A percentile compares a stretch with the other conserved stretches of the same genome.
Conservation (phyloP, 2,329 filamentous ascomycete genomes). For the Colletotrichum cordylinicola region DNA sequence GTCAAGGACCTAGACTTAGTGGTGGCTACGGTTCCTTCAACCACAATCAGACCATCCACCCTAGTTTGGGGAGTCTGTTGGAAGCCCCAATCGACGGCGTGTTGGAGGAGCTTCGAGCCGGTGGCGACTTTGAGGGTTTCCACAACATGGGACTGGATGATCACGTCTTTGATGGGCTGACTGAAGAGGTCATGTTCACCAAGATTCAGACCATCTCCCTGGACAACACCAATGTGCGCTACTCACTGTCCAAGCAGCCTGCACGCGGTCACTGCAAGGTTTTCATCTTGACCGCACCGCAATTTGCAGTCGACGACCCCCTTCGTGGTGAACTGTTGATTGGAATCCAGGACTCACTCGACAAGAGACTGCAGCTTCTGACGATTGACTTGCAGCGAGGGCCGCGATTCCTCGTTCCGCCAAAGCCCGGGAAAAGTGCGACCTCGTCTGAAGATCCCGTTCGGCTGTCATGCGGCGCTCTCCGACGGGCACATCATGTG, state of each 20-base stretch:
- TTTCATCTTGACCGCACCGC: constrained; percentile 69
- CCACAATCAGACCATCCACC: constrained; percentile 51
- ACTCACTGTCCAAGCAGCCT: constrained; percentile 60
- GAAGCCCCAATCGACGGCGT: constrained; percentile 74
- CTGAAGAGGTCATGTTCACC: constrained; percentile 74
- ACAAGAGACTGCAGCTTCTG: constrained; percentile 71
- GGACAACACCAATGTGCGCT: constrained; percentile 65
- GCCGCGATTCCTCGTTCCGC: constrained; percentile 19
- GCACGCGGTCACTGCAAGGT: constrained; percentile 64
- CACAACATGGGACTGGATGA: constrained; percentile 77
- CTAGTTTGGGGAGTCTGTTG: constrained; percentile 65
- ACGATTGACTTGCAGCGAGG: constrained; percentile 56
- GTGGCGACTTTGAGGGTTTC: constrained; percentile 70
- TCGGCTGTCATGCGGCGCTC: constrained; percentile 52
- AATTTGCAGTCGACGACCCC: constrained; percentile 58
- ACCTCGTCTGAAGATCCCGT: constrained; percentile 36
- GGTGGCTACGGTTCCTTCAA: constrained; percentile 47
- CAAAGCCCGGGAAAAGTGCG: constrained; percentile 27
- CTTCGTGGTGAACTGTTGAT: constrained; percentile 64
- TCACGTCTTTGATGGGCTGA: constrained; percentile 72
- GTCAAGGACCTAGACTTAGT: constrained; percentile 68
- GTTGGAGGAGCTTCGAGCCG: constrained; percentile 69
- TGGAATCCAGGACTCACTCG: constrained; percentile 72
- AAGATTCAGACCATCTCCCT: constrained; percentile 73
- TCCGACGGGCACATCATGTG: constrained; percentile 69